Evolutionary conservation across 192 early-diverging fungal species (phyloP).

Genomic region (Paraglomus brasilianum): DNA sequence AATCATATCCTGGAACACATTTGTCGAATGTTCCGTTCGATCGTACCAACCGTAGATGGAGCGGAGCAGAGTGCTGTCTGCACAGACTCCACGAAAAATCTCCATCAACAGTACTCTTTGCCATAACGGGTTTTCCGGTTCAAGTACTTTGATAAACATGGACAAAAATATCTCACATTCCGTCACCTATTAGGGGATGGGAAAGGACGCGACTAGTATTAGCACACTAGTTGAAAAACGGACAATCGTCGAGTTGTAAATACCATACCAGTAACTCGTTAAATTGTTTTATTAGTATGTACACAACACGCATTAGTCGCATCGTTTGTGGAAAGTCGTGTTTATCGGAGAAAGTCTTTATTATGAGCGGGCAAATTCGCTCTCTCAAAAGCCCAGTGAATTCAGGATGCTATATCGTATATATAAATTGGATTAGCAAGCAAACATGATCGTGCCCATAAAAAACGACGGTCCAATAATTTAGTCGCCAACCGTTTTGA

Average conservation of each 20-base stretch:
- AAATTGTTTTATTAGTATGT: constrained; percentile 77
- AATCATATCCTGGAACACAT: constrained; percentile 82
- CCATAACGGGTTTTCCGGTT: constrained; percentile 78
- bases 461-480: constrained; percentile 1
- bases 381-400: constrained; percentile 73
- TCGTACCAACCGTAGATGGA: constrained; percentile 79
- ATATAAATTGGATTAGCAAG: not conserved
- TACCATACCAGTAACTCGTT: constrained; percentile 61
- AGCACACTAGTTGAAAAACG: not conserved
- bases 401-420: constrained; percentile 58
- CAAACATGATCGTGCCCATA: not conserved
- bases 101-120: constrained; percentile 80
- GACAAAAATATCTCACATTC: constrained; percentile 95
- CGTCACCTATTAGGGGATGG: constrained; percentile 51
- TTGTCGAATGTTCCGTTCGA: constrained; percentile 64
- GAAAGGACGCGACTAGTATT: not conserved
- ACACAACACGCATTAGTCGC: constrained; percentile 78
- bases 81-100: constrained; percentile 68
- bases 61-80: constrained; percentile 60
- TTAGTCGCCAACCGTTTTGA: constrained; percentile 59
- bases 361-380: constrained; percentile 83
- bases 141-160: constrained; percentile 80
- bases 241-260: not conserved
- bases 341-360: constrained; percentile 92
- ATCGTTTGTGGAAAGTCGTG: constrained; percentile 79